Conservation (phyloP, 768 basidiomycete species). For the Calvatia gigantea region DNA sequence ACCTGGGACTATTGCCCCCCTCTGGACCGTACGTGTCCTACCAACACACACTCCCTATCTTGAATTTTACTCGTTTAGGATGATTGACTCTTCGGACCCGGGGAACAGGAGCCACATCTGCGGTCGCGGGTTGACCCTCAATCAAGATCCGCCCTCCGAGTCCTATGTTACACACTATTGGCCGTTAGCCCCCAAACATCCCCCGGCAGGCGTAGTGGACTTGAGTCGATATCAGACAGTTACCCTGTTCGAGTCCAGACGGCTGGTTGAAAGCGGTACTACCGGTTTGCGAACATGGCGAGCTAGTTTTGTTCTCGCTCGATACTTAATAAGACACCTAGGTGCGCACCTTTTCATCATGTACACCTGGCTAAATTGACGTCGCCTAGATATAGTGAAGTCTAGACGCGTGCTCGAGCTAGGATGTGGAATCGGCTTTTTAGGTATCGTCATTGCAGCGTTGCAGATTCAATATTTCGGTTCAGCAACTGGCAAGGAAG, state of each 20-base stretch:
- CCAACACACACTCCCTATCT: neutral
- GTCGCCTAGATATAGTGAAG: constrained; percentile 42
- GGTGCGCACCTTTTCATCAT: constrained; percentile 30
- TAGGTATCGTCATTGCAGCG: constrained; percentile 59
- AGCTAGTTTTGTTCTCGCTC: constrained; percentile 63
- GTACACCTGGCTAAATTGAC: neutral
- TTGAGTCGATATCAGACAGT: constrained; percentile 32
- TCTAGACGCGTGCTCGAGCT: constrained; percentile 61
- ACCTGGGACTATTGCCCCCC: constrained; percentile 43
- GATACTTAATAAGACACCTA: constrained; percentile 54
- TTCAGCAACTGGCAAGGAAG: neutral
- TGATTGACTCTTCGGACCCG: constrained; percentile 19
- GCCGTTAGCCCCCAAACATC: constrained; percentile 23
- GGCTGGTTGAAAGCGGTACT: constrained; percentile 70
- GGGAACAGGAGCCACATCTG: constrained; percentile 21
- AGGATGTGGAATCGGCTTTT: constrained; percentile 74
- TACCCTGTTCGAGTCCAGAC: constrained; percentile 72
- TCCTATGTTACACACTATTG: constrained; percentile 72
- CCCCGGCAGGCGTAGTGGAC: constrained; percentile 14
- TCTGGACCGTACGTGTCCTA: constrained; percentile 27
- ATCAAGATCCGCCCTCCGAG: constrained; percentile 37
- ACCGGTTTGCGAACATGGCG: constrained; percentile 81
- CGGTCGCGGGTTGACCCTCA: constrained; percentile 22
- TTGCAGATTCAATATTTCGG: constrained; percentile 49
- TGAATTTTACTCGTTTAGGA: constrained; percentile 14